Evolutionary conservation across 345 rosid species (phyloP).

Genomic region (Rhizophora apiculata): DNA sequence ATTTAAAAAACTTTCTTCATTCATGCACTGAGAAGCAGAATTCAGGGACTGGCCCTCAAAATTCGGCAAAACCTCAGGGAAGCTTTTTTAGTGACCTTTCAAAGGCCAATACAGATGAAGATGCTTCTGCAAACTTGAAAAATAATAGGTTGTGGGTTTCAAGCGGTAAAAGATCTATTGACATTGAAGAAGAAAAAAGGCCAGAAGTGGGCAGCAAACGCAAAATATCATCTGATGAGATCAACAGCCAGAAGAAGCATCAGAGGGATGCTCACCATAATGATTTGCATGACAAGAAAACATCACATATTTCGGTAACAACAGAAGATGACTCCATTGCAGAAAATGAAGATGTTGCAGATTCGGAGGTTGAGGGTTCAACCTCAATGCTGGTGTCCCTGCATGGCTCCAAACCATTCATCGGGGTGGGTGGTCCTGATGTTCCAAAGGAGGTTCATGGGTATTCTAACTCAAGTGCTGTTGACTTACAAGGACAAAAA

Average conservation of each 20-base stretch:
- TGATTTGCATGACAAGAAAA: slow-evolving; percentile 59
- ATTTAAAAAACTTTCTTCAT: slow-evolving; percentile 71
- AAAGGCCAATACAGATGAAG: slow-evolving; percentile 46
- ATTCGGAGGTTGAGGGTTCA: slow-evolving; percentile 88
- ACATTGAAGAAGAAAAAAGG: slow-evolving; percentile 54
- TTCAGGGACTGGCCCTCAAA: slow-evolving; percentile 53
- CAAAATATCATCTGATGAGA: slow-evolving; percentile 55
- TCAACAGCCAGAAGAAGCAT: slow-evolving; percentile 52
- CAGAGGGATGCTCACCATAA: slow-evolving; percentile 49
- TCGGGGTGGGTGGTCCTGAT: slow-evolving; percentile 43
- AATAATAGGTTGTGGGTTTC: slow-evolving; percentile 52
- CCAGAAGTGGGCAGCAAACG: slow-evolving; percentile 58
- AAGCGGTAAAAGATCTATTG: slow-evolving; percentile 36
- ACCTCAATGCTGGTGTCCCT: slow-evolving; percentile 48
- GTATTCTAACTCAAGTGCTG: slow-evolving; percentile 39
- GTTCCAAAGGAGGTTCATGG: slow-evolving; percentile 47
- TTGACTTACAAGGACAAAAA: slow-evolving; percentile 40
- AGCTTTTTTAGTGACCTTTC: slow-evolving; percentile 85
- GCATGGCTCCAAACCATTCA: slow-evolving; percentile 44
- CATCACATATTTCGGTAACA: slow-evolving; percentile 64
- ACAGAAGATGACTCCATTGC: slow-evolving; percentile 90
- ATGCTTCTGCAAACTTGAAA: slow-evolving; percentile 47
- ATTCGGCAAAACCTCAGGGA: slow-evolving; percentile 60
- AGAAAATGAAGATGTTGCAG: slow-evolving; percentile 94
- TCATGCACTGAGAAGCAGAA: slow-evolving; percentile 54